These are phyloP conservation scores for Neohortaea acidophila DNA, from an alignment of 495 filamentous ascomycete species.

Conservation along the genomic window DNA sequence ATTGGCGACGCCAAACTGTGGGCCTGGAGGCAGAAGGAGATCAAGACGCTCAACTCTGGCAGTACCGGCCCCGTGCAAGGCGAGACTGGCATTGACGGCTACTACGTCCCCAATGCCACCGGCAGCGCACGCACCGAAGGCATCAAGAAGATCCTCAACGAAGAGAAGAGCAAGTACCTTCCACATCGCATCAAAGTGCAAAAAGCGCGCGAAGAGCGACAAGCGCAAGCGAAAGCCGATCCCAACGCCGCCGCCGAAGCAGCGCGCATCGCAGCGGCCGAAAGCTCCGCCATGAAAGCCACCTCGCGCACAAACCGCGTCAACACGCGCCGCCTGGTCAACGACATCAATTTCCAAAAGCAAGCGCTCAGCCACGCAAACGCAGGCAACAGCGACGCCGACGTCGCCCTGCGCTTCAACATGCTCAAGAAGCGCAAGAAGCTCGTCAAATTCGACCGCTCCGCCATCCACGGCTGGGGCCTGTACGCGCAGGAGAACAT, in stretches of 20 bases:
- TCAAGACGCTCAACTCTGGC: constrained; percentile 63
- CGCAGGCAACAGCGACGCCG: constrained; percentile 45
- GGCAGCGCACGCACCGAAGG: constrained; percentile 87
- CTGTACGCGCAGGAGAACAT: constrained; percentile 97
- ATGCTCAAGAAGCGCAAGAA: constrained; percentile 99
- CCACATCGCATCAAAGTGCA: constrained; percentile 94
- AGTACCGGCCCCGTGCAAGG: constrained; percentile 26
- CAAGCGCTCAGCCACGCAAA: constrained; percentile 52
- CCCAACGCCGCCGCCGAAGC: constrained; percentile 49
- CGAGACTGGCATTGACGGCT: constrained; percentile 58
- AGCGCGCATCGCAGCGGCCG: constrained; percentile 52
- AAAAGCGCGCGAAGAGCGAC: constrained; percentile 71
- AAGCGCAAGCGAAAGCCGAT: constrained; percentile 63
- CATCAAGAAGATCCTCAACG: constrained; percentile 81
- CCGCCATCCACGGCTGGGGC: constrained; percentile 98
- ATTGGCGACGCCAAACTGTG: constrained; percentile 58
- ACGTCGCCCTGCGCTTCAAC: constrained; percentile 73
- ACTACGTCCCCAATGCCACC: constrained; percentile 73
- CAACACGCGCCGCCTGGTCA: constrained; percentile 84
- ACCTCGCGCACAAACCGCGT: constrained; percentile 78
- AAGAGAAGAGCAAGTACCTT: constrained; percentile 94
- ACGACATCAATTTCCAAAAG: constrained; percentile 87
- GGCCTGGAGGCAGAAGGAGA: constrained; percentile 81
- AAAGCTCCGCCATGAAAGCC: constrained; percentile 62
- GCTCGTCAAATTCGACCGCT: constrained; percentile 91